These are phyloP conservation scores for Camelina sativa DNA, from an alignment of 345 rosid genomes.

Conservation along the genomic window DNA sequence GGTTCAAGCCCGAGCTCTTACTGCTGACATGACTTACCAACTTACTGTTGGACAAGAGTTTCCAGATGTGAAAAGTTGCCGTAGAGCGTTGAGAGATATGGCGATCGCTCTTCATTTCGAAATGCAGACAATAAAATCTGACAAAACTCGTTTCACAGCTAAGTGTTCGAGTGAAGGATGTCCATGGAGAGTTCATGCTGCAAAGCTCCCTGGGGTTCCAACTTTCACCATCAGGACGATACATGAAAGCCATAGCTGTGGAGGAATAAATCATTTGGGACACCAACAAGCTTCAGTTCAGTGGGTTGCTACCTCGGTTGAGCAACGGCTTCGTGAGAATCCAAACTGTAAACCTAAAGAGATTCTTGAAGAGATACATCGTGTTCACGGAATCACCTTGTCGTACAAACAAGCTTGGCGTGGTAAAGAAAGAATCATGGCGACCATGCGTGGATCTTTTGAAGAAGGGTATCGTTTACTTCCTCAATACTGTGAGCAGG, in stretches of 20 bases:
- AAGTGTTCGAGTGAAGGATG: constrained; percentile 97
- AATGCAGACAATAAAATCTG: constrained; percentile 98
- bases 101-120: constrained; percentile 98
- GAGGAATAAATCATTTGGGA: constrained; percentile 95
- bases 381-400: constrained; percentile 89
- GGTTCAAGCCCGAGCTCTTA: constrained; percentile 71
- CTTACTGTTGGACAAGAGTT: constrained; percentile 94
- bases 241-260: constrained; percentile 85
- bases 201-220: constrained; percentile 97
- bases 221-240: constrained; percentile 94
- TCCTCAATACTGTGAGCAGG: constrained; percentile 93
- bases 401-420: constrained; percentile 99
- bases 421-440: constrained; percentile 98
- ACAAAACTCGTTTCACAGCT: constrained; percentile 97
- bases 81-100: constrained; percentile 91
- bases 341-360: constrained; percentile 97
- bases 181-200: constrained; percentile 98
- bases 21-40: constrained; percentile 58
- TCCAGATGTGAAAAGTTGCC: constrained; percentile 95
- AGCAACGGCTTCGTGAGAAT: constrained; percentile 88
- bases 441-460: constrained; percentile 97
- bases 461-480: constrained; percentile 97
- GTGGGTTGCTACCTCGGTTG: constrained; percentile 96
- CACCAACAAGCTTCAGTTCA: constrained; percentile 99
- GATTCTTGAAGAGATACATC: constrained; percentile 96